Conservation (phyloP, 257 asterid species). For the Parsonsia alboflavescens region DNA sequence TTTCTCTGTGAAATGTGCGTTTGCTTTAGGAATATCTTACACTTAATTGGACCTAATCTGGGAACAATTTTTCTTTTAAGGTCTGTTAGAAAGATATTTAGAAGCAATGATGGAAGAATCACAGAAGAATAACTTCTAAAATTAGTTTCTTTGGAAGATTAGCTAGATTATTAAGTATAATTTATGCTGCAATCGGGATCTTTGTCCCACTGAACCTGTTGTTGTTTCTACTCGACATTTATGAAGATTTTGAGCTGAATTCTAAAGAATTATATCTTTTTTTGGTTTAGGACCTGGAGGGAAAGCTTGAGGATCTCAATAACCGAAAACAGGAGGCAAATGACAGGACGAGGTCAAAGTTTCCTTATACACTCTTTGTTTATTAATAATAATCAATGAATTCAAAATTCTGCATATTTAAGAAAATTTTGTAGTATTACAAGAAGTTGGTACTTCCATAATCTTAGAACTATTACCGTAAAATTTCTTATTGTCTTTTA, state of each 20-base stretch:
- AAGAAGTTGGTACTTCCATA: not conserved
- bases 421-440: not conserved
- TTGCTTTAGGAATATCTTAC: not conserved
- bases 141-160: not conserved
- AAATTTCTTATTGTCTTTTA: not conserved
- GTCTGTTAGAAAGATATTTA: not conserved
- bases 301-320: slow-evolving; percentile 42
- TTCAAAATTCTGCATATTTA: not conserved
- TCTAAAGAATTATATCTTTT: no score
- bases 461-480: not conserved
- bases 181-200: not conserved
- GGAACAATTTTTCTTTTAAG: not conserved
- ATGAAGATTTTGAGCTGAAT: not conserved
- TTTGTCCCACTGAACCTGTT: not conserved
- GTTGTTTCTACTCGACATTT: no score
- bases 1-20: not conserved
- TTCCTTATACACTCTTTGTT: not conserved
- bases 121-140: not conserved
- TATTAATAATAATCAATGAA: not conserved
- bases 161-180: not conserved
- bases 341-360: slow-evolving; percentile 47
- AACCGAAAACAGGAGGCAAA: slow-evolving; percentile 36
- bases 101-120: not conserved
- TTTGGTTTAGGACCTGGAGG: slow-evolving; percentile 46
- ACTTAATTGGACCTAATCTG: not conserved